Evolutionary conservation across 2,329 filamentous ascomycete genomes (phyloP), one percentile per base, ranked within the genome.

Genomic region (Chrysoporthe austroafricana): DNA sequence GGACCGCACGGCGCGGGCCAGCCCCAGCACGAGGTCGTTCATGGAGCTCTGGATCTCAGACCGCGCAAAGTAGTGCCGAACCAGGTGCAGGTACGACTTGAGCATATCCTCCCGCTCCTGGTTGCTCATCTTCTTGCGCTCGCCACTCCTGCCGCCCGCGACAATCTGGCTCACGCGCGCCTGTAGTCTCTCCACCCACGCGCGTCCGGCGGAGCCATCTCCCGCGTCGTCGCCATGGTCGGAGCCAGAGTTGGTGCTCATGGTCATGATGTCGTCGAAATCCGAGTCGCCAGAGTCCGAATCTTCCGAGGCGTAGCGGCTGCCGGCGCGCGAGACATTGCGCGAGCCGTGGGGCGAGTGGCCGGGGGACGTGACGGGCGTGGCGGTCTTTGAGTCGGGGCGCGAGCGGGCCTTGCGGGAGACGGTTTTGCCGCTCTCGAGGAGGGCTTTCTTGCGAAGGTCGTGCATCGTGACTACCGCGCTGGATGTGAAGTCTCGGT

Each of bases 111-210:
- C 90, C 63, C 93, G 88, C 32, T 88, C 88, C 70, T 91, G 87
- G 34, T 85, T 86, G 71, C 89, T 93, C 78, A 90, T 93, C 71
- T 90, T 88, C 83, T 96, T 97, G 73, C 92, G 89, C 70, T 86
- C 84, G 65, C 90, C 67, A 32, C 63, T 69, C 54, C 67, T 58
- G 44, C 69, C 67, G 13, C 68, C 68, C 18, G 59, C 43, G 16
- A 62, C 83, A 39, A 97, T 86, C 72, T 91, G 88, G 60, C 90
- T 84, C 70, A 96, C 88, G 67, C 90, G 86, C 70, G 89, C 85
- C 39, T 84, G 82, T 44, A 94, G 79, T 66, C 87, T 85, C 18
- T 86, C 80, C 58, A 88, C 85, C 86, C 91, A 92, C 36, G 84
- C 84, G 61, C 64, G 62, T 3, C 66, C 62, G 3, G 83, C 77